Conservation (phyloP, 352 stramenopile species). For the Globisporangium takayamanum region DNA sequence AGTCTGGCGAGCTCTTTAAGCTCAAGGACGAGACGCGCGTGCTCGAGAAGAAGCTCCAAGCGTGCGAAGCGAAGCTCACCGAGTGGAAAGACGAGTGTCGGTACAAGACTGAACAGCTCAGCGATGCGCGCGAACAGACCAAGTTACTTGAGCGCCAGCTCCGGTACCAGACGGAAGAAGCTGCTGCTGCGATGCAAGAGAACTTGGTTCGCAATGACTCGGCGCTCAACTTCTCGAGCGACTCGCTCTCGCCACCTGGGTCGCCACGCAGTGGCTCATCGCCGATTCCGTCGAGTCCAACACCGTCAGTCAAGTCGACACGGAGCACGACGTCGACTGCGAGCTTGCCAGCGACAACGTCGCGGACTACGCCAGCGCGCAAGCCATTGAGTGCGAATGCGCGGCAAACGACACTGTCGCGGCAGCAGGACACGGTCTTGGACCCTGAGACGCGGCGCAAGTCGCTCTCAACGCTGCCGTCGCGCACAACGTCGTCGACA, state of each 20-base stretch:
- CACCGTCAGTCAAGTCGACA: constrained; percentile 35
- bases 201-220: constrained; percentile 20
- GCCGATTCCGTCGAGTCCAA: constrained; percentile 25
- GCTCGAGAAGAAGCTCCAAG: constrained; percentile 28
- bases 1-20: constrained; percentile 68
- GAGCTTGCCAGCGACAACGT: constrained; percentile 16
- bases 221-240: constrained; percentile 7
- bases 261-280: constrained; percentile 3
- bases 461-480: constrained; percentile 37
- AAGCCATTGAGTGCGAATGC: constrained; percentile 8
- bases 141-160: constrained; percentile 40
- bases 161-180: constrained; percentile 31
- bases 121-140: constrained; percentile 31
- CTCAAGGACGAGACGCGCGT: constrained; percentile 60
- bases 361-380: constrained; percentile 3
- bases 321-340: constrained; percentile 38
- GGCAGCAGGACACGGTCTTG: constrained; percentile 13
- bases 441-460: constrained; percentile 28
- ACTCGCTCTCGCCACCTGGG: constrained; percentile 10
- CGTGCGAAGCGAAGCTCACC: constrained; percentile 23
- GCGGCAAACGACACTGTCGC: constrained; percentile 1
- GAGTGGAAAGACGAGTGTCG: constrained; percentile 42
- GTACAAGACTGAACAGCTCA: constrained; percentile 46
- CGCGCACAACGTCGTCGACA: constrained; percentile 18
- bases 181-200: constrained; percentile 15